Conservation (phyloP, 495 filamentous ascomycete species). For the Penicillium tannophilum region DNA sequence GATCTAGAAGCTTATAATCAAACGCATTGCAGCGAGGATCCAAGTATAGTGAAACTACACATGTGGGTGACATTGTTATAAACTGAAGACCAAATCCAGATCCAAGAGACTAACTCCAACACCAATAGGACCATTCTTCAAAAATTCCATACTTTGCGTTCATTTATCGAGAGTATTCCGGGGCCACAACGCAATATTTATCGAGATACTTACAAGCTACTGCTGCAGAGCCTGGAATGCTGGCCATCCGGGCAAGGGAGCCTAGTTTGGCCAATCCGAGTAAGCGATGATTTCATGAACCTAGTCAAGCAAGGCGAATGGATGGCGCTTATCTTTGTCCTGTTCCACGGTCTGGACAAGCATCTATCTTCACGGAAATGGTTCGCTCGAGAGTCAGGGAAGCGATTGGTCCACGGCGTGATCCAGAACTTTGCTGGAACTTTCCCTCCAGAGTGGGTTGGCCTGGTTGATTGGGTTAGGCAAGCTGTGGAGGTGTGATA, state of each 20-base stretch:
- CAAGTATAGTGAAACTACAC: constrained; percentile 13
- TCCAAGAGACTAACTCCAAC: background rate
- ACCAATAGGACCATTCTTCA: constrained; percentile 7
- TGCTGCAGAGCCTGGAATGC: constrained; percentile 10
- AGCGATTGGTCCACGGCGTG: constrained; percentile 11
- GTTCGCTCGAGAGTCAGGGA: constrained; percentile 15
- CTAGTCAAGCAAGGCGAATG: constrained; percentile 14
- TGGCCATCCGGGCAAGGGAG: constrained; percentile 15
- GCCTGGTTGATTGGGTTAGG: constrained; percentile 11
- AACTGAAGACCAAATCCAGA: background rate
- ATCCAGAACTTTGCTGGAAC: constrained; percentile 7
- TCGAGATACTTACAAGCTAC: constrained; percentile 11
- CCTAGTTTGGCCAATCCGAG: constrained; percentile 8
- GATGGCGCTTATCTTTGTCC: constrained; percentile 16
- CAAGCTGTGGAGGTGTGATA: constrained; percentile 12
- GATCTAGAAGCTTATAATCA: background rate
- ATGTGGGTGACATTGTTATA: background rate
- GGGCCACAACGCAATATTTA: constrained; percentile 11
- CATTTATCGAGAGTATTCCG: constrained; percentile 6
- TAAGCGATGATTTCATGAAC: constrained; percentile 10
- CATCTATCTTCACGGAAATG: constrained; percentile 19
- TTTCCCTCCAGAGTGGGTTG: constrained; percentile 12
- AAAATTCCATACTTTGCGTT: constrained; percentile 9
- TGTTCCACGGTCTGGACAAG: constrained; percentile 15
- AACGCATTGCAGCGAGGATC: constrained; percentile 9